Conservation (phyloP, 192 early-diverging fungal species). For the Podila clonocystis region DNA sequence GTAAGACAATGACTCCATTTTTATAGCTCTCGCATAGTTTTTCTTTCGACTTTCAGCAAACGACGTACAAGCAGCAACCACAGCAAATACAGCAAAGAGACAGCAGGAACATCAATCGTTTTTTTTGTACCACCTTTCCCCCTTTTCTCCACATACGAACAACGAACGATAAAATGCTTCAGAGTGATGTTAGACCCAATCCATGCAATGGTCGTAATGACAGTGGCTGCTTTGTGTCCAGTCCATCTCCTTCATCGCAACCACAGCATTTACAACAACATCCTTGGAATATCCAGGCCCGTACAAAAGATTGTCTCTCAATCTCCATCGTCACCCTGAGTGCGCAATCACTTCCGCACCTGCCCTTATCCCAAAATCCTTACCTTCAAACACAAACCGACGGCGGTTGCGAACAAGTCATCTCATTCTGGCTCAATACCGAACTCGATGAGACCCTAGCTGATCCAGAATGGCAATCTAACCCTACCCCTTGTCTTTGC, state of each 20-base stretch:
- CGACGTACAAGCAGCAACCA: background rate
- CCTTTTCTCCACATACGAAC: too few relatives aligned
- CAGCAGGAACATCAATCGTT: too few relatives aligned
- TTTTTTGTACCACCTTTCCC: too few relatives aligned
- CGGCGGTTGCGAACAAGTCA: background rate
- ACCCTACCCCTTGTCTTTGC: background rate
- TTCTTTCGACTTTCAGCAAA: background rate
- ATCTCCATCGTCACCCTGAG: background rate
- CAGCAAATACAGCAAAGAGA: background rate
- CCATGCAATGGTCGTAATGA: background rate
- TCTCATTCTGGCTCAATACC: background rate
- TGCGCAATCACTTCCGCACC: background rate
- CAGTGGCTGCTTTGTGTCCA: background rate
- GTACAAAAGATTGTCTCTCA: background rate
- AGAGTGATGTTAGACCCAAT: background rate
- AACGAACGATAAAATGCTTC: too few relatives aligned
- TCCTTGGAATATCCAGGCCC: background rate
- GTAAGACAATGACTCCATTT: background rate
- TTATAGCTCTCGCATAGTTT: background rate
- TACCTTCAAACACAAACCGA: background rate
- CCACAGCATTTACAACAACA: background rate
- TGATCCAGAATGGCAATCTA: slow-evolving; percentile 5
- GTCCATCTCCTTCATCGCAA: background rate
- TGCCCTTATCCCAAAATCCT: background rate
- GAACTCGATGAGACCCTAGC: background rate